Conservation (phyloP, 208 protist species). For the Trypanosoma scelopori region DNA sequence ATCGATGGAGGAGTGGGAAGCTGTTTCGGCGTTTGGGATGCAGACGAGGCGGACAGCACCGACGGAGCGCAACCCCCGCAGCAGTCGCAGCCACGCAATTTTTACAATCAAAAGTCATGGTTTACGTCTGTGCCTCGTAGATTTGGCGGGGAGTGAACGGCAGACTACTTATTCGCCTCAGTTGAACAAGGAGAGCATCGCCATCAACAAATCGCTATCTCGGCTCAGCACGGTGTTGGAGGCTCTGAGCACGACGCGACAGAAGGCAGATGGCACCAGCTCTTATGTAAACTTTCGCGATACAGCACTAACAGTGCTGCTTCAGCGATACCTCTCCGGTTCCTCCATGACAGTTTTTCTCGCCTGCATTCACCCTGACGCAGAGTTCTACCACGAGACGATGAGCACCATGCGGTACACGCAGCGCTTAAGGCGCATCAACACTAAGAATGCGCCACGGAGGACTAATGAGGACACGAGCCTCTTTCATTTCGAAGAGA, state of each 20-base stretch:
- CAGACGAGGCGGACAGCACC: constrained; percentile 71
- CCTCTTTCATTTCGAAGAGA: constrained; percentile 29
- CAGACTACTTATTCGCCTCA: constrained; percentile 82
- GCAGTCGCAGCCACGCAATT: constrained; percentile 92
- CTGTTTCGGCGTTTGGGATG: constrained; percentile 73
- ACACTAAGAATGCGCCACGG: constrained; percentile 37
- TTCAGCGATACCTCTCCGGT: constrained; percentile 85
- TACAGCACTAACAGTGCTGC: constrained; percentile 83
- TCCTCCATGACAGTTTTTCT: constrained; percentile 85
- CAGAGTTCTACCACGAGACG: constrained; percentile 64
- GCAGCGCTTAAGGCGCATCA: constrained; percentile 76
- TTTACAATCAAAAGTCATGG: constrained; percentile 86
- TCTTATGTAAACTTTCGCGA: constrained; percentile 88
- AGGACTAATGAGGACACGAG: constrained; percentile 44
- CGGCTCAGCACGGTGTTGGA: constrained; percentile 87
- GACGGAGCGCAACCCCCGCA: constrained; percentile 89
- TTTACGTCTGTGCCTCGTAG: constrained; percentile 83
- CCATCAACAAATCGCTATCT: constrained; percentile 90
- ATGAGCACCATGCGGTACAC: constrained; percentile 89
- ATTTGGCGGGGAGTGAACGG: constrained; percentile 86
- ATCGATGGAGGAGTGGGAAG: constrained; percentile 65
- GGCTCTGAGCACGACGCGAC: constrained; percentile 63
- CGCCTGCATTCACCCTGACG: constrained; percentile 81
- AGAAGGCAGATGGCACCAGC: constrained; percentile 37
- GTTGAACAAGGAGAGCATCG: constrained; percentile 87